Base-by-base conservation (phyloP, 2,329 filamentous ascomycete species). In the Lecanicillium sp. region DNA sequence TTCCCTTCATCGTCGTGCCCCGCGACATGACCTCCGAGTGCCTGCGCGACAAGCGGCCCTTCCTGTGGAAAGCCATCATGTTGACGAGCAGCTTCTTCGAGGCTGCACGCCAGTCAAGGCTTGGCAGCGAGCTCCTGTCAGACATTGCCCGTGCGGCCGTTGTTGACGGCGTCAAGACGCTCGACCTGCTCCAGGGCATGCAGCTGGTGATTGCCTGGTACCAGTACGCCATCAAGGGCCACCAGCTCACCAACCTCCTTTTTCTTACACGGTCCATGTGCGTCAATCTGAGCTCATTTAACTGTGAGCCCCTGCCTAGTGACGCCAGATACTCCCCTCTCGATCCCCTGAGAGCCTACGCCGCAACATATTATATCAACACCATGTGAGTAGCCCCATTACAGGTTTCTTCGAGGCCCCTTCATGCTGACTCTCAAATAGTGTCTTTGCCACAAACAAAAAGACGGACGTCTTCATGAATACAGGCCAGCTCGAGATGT, bases 21-120 rank as follows among this genome's bases (percentile, higher is more conserved):
- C 52, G 55, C 20, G 52, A 62, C 37, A 54, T 72, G 54, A 58
- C 57, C 3, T 62, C 70, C 1, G 55, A 57, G 2, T 58, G 68
- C 51, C 58, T 77, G 37, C 63, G 62, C 21, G 55, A 57, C 21
- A 51, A 64, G 50, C 60, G 66, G 5, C 73, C 73, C 19, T 70
- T 71, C 33, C 52, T 76, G 33, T 78, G 73, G 72, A 75, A 74
- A 55, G 70, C 66, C 4, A 57, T 71, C 51, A 74, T 77, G 68
- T 66, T 76, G 59, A 64, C 63, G 41, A 61, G 65, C 15, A 63
- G 61, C 48, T 65, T 71, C 41, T 61, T 67, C 2, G 68, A 77
- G 38, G 71, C 71, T 1, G 48, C 58, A 21, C 63, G 71, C 32
- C 74, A 77, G 57, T 57, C 67, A 11, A 59, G 57, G 38, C 57